Evolutionary conservation across 2,329 filamentous ascomycete genomes (phyloP), one percentile per base, ranked within the genome.

Genomic region (Nothophaeocryptopus gaeumannii): DNA sequence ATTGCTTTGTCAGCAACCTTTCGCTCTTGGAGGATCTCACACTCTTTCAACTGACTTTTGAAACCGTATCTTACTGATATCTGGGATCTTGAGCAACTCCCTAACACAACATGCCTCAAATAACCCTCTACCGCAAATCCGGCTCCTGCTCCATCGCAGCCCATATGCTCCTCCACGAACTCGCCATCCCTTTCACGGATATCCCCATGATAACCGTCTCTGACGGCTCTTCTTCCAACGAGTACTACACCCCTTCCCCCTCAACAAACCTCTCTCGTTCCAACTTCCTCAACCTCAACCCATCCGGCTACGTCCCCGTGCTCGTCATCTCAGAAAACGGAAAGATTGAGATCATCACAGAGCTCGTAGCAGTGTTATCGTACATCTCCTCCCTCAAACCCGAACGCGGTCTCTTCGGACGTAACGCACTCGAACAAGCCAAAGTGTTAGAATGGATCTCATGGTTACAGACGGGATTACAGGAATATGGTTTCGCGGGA

Each of bases 361-460:
- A 71, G 45, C 48, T 54, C 3, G 62, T 65, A 0, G 67, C 69
- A 2, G 62, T 72, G 26, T 45, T 61, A 10, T 69, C 64, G 5
- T 59, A 58, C 5, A 64, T 71, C 36, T 59, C 65, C 10, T 60
- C 63, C 3, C 58, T 71, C 4, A 58, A 37, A 2, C 67, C 67
- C 0, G 55, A 65, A 2, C 53, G 46, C 7, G 51, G 65, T n/a
- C 31, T 51, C 11, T 37, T 70, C 20, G 69, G 70, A 4, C 53
- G 40, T 13, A 65, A 59, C 2, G 49, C 47, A 1, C 35, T 71
- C 2, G 67, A 71, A 15, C 64, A 47, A 2, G 56, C 64, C n/a
- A 63, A 64, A 5, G 58, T 63, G 1, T 64, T 66, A 20, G 68
- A 71, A 47, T 72, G 70, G 68, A 26, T 69, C 46, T 65, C 62